Percentiles rank a stretch among this genome's conserved stretches.
phyloP scores from a whole-genome alignment of 2,329 filamentous ascomycete species.

The Didymella glomerata region DNA sequence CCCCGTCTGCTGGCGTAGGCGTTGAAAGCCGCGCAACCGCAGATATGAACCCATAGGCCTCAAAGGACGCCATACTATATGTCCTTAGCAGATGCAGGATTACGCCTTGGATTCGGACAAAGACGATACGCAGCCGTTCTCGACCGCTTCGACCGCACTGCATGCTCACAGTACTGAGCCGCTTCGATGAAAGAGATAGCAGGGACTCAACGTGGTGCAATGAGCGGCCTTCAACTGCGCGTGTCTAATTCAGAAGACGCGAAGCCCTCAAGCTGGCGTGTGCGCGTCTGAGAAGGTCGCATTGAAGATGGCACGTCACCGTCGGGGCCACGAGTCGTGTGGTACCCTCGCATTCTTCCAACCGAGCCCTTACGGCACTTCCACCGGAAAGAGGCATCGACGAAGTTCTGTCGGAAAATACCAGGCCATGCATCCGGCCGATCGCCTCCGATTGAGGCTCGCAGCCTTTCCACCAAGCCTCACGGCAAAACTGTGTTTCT shows the following conservation, averaged over 20 bases:
- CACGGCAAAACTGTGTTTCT: not conserved
- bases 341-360: not conserved
- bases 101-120: not conserved
- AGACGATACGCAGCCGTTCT: not conserved
- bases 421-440: slow-evolving; percentile 12
- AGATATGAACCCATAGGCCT: not conserved
- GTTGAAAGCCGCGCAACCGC: not conserved
- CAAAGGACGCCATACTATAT: not conserved
- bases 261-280: not conserved
- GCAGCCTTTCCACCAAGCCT: not conserved
- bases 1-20: not conserved
- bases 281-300: not conserved
- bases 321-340: slow-evolving; percentile 5
- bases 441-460: slow-evolving; percentile 6
- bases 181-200: not conserved
- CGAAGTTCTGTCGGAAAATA: not conserved
- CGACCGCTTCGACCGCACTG: not conserved
- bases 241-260: not conserved
- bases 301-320: not conserved
- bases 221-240: not conserved
- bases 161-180: not conserved
- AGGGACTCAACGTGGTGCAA: no score
- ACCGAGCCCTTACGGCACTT: not conserved
- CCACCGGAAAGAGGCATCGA: not conserved
- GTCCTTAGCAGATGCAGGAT: not conserved